phyloP scores from a whole-genome alignment of 2,329 filamentous ascomycete genomes.

The Trichophyton rubrum region DNA sequence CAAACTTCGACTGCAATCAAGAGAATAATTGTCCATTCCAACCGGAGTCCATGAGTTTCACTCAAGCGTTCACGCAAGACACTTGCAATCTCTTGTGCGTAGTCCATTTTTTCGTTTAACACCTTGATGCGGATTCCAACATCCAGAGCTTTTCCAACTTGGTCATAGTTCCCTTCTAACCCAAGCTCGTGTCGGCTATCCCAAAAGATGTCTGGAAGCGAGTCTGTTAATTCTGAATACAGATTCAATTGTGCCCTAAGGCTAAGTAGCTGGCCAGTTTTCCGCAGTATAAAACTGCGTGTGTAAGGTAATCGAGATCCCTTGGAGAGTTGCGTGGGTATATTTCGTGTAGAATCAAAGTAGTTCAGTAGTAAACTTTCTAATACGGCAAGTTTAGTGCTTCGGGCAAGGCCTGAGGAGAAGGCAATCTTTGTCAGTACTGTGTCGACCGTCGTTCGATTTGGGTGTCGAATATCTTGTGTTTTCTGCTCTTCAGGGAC shows the following conservation, averaged over 20 bases:
- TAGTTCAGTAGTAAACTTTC: slow-evolving; percentile 73
- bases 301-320: slow-evolving; percentile 52
- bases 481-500: slow-evolving; percentile 16
- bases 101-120: slow-evolving; percentile 95
- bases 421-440: slow-evolving; percentile 92
- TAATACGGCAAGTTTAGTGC: slow-evolving; percentile 84
- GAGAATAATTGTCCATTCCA: slow-evolving; percentile 93
- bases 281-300: slow-evolving; percentile 71
- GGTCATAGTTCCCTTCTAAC: slow-evolving; percentile 88
- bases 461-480: slow-evolving; percentile 15
- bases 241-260: slow-evolving; percentile 89
- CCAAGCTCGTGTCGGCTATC: slow-evolving; percentile 79
- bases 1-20: slow-evolving; percentile 86
- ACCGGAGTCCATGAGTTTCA: slow-evolving; percentile 73
- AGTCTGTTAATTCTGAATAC: slow-evolving; percentile 92
- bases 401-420: slow-evolving; percentile 81
- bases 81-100: slow-evolving; percentile 86
- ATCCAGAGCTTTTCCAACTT: slow-evolving; percentile 79
- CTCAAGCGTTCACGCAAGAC: slow-evolving; percentile 79
- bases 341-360: slow-evolving; percentile 72
- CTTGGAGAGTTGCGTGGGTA: slow-evolving; percentile 63
- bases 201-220: slow-evolving; percentile 93
- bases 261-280: slow-evolving; percentile 82
- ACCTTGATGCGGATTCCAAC: slow-evolving; percentile 82
- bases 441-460: slow-evolving; percentile 38